Base-by-base conservation (phyloP, 305 asterid species). In the Fraxinus platypoda region DNA sequence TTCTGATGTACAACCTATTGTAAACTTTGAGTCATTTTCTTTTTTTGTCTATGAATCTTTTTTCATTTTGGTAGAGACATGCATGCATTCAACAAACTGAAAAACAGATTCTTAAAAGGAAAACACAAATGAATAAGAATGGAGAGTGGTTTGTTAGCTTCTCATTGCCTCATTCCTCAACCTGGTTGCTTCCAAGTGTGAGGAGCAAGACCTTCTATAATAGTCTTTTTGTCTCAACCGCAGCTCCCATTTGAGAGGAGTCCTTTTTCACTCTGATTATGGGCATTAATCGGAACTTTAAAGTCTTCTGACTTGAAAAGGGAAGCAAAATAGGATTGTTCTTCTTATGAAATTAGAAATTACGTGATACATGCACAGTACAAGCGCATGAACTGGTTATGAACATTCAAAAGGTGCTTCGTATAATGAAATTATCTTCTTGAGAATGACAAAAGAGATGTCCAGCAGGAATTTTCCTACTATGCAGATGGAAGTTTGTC, bases 11-110 rank as follows among this genome's bases (percentile, higher is more conserved):
- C 49, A 25, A 38, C 49, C 26, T 13, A 66, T 21, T 38, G 11
- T 52, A 38, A 30, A 75, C 23, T 25, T 28, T 38, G 57, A 31
- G 7, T 46, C 72, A 43, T 62, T 8, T 19, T 38, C 28, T 12
- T 1, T 68, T 17, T n/a, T 6, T 71, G 78, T 75, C 43, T 7
- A 11, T 75, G 73, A 43, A 74, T 41, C 74, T 3, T 71, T 80
- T 64, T 75, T 35, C 17, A 38, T 66, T 26, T 28, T 4, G 19
- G 6, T 38, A 13, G 78, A 41, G 59, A 41, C 4, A 9, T 31
- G 73, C 30, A 68, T 25, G 57, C 71, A 9, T 23, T 68, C 57
- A 68, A 82, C 38, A 64, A 33, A 59, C 83, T 77, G 78, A 64
- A 26, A 76, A 76, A 46, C 30, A 66, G 78, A 71, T 71, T 46